Percentiles rank a stretch among this genome's conserved stretches.
These are phyloP conservation scores for Naganishia antarctica DNA, from an alignment of 768 basidiomycete species.

Conservation along the genomic window DNA sequence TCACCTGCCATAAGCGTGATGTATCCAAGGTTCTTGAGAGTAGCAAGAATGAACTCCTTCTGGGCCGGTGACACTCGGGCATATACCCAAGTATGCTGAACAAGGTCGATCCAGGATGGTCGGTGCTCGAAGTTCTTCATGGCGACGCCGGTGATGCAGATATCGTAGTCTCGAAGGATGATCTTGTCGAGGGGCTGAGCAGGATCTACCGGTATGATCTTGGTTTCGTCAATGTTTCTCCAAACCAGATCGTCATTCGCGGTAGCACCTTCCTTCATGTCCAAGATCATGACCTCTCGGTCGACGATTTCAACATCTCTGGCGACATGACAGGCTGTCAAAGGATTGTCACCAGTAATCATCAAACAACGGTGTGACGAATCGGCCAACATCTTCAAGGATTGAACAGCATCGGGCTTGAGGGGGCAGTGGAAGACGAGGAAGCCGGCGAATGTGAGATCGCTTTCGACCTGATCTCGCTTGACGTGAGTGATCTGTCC, in stretches of 20 bases:
- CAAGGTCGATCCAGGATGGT: constrained; percentile 67
- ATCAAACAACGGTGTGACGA: constrained; percentile 96
- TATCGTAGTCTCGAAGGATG: constrained; percentile 82
- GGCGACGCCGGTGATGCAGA: constrained; percentile 92
- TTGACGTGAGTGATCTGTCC: constrained; percentile 86
- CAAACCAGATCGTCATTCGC: constrained; percentile 74
- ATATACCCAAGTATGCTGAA: constrained; percentile 96
- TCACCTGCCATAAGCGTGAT: constrained; percentile 97
- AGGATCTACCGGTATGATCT: constrained; percentile 79
- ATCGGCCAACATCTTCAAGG: constrained; percentile 88
- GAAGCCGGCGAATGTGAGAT: constrained; percentile 84
- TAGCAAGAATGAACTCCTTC: constrained; percentile 91
- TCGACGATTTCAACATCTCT: constrained; percentile 95
- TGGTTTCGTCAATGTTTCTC: constrained; percentile 88
- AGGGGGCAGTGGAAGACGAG: constrained; percentile 97
- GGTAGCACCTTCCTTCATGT: constrained; percentile 73
- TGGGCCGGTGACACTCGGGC: constrained; percentile 93
- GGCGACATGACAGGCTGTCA: constrained; percentile 94
- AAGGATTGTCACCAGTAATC: constrained; percentile 98
- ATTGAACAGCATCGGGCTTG: constrained; percentile 83
- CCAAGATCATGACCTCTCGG: constrained; percentile 85
- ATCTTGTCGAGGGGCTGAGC: constrained; percentile 67
- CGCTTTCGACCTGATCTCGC: constrained; percentile 72
- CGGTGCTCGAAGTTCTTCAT: constrained; percentile 76
- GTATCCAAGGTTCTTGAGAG: constrained; percentile 81